These are phyloP conservation scores for Cucurbita ficifolia DNA, from an alignment of 306 rosid genomes.

Conservation along the genomic window DNA sequence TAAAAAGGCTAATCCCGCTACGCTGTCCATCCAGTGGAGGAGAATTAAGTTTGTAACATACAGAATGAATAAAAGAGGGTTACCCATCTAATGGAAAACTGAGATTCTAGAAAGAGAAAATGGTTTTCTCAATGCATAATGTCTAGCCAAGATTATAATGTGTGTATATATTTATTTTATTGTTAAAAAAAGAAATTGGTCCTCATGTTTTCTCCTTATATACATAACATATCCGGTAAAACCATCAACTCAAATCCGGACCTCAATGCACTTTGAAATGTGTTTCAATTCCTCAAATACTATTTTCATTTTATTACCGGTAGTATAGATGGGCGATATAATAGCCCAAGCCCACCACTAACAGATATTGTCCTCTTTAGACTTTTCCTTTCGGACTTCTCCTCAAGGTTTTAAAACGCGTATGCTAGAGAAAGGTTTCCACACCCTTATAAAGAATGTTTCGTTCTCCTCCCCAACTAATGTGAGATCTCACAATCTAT, in stretches of 20 bases:
- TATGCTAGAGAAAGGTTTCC: no score
- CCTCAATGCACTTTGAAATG: neutral
- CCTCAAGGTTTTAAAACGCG: no score
- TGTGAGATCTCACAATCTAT: no score
- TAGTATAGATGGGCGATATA: neutral
- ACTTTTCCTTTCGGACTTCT: no score
- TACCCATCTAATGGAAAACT: no score
- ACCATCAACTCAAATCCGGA: neutral
- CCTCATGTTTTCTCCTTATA: neutral
- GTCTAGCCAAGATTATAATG: neutral
- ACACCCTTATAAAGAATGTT: no score
- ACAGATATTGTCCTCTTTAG: no score
- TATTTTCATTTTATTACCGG: no score
- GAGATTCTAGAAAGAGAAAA: neutral
- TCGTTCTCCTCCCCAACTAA: no score
- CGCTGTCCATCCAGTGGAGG: neutral
- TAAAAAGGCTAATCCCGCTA: neutral
- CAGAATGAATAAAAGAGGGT: neutral
- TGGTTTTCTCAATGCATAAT: neutral
- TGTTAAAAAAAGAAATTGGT: neutral
- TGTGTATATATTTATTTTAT: neutral
- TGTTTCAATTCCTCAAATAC: no score
- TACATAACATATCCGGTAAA: neutral
- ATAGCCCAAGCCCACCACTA: no score
- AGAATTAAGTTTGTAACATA: neutral